Evolutionary conservation across 306 rosid species (phyloP).

Genomic region (Ochetophila trinervis): DNA sequence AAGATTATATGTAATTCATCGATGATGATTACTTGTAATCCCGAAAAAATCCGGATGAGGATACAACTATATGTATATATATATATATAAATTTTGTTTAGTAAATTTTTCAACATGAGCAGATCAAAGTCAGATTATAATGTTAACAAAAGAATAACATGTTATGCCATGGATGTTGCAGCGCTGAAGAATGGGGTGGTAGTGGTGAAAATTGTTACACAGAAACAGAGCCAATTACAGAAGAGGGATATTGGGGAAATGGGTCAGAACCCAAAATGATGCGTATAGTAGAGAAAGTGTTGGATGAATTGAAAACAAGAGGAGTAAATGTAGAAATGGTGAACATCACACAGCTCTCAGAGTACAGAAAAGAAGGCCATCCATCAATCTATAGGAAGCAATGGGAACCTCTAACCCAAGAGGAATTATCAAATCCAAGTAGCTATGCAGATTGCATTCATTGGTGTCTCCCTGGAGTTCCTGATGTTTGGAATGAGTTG

Average conservation of each 20-base stretch:
- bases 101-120: too few relatives aligned
- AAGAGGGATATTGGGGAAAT: slow-evolving; percentile 57
- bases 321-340: slow-evolving; percentile 60
- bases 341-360: slow-evolving; percentile 76
- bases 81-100: too few relatives aligned
- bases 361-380: slow-evolving; percentile 82
- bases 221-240: slow-evolving; percentile 45
- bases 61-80: too few relatives aligned
- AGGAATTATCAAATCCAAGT: slow-evolving; percentile 52
- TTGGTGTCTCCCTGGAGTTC: slow-evolving; percentile 91
- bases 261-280: slow-evolving; percentile 62
- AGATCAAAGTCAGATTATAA: neutral
- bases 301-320: slow-evolving; percentile 48
- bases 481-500: slow-evolving; percentile 90
- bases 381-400: slow-evolving; percentile 78
- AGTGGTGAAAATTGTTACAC: slow-evolving; percentile 57
- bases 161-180: slow-evolving; percentile 16
- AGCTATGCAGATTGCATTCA: slow-evolving; percentile 81
- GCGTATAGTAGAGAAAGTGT: slow-evolving; percentile 53
- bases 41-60: too few relatives aligned
- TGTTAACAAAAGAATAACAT: neutral
- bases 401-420: slow-evolving; percentile 59
- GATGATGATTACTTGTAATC: too few relatives aligned
- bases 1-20: too few relatives aligned
- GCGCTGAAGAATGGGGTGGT: slow-evolving; percentile 80